These are phyloP conservation scores for Stellera chamaejasme DNA, from an alignment of 345 rosid genomes.

Conservation along the genomic window DNA sequence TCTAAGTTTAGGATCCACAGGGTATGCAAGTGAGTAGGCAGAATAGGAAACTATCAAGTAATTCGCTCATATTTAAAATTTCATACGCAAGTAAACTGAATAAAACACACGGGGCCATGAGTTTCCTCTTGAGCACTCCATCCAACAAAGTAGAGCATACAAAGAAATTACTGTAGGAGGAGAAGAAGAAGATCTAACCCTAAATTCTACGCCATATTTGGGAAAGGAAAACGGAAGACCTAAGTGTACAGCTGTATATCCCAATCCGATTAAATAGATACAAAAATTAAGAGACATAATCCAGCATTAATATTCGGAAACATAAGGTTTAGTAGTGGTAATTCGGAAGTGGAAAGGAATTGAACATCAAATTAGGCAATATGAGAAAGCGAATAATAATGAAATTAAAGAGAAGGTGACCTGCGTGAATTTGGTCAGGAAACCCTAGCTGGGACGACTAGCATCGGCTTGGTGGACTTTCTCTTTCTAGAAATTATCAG, in stretches of 20 bases:
- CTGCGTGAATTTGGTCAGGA: slow-evolving; percentile 13
- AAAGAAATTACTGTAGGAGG: background rate
- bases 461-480: background rate
- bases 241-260: slow-evolving; percentile 9
- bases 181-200: slow-evolving; percentile 33
- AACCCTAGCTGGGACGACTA: slow-evolving; percentile 28
- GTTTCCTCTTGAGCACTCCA: background rate
- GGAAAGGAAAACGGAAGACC: slow-evolving; percentile 20
- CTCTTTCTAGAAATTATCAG: slow-evolving; percentile 9
- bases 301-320: slow-evolving; percentile 10
- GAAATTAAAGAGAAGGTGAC: slow-evolving; percentile 16
- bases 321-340: slow-evolving; percentile 9
- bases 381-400: background rate
- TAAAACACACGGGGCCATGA: slow-evolving; percentile 2
- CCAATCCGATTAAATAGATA: background rate
- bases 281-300: slow-evolving; percentile 10
- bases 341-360: slow-evolving; percentile 10
- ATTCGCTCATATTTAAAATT: background rate
- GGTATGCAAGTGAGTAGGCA: background rate
- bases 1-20: background rate
- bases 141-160: background rate
- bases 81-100: background rate
- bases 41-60: background rate
- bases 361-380: slow-evolving; percentile 5
- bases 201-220: slow-evolving; percentile 10